A percentile compares a stretch with the other conserved stretches of the same genome.
phyloP scores from a whole-genome alignment of 148 eudicot genomes.

The Rhododendron williamsianum region DNA sequence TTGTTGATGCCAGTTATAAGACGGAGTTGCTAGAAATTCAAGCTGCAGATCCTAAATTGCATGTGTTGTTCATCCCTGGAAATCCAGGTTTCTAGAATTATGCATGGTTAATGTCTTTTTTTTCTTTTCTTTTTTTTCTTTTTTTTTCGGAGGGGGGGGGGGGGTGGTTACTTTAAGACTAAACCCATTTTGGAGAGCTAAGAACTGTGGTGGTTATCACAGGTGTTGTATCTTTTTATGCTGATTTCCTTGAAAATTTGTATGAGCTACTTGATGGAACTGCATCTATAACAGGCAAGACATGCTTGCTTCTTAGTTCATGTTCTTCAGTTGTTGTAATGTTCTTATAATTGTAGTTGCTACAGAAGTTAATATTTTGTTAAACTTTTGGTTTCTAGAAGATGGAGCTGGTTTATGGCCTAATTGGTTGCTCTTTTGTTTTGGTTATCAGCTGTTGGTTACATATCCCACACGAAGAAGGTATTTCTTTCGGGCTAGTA shows the following conservation, averaged over 20 bases:
- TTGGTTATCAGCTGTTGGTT: slow-evolving; percentile 71
- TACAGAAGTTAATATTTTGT: not conserved
- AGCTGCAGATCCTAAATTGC: slow-evolving; percentile 49
- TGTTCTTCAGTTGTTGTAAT: not conserved
- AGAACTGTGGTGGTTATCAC: slow-evolving; percentile 11
- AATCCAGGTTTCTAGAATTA: slow-evolving; percentile 60
- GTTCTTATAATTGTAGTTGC: not conserved
- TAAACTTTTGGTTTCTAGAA: not conserved
- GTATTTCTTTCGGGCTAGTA: slow-evolving; percentile 25
- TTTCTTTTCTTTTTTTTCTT: too few relatives aligned
- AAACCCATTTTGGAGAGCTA: not conserved
- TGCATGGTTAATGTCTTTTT: not conserved
- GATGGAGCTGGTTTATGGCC: not conserved
- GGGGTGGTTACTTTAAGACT: not conserved
- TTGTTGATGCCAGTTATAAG: slow-evolving; percentile 38
- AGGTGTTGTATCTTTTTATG: slow-evolving; percentile 75
- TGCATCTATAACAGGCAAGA: slow-evolving; percentile 83
- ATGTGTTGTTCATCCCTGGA: slow-evolving; percentile 78
- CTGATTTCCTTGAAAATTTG: slow-evolving; percentile 71
- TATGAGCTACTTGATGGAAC: slow-evolving; percentile 64
- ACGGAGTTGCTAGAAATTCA: slow-evolving; percentile 70
- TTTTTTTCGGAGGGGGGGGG: too few relatives aligned
- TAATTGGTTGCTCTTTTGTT: slow-evolving; percentile 27
- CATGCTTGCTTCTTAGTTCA: slow-evolving; percentile 9
- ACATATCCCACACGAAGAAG: slow-evolving; percentile 71